These are phyloP conservation scores for Phoma sp. DNA, from an alignment of 2,329 filamentous ascomycete species.

Conservation along the genomic window DNA sequence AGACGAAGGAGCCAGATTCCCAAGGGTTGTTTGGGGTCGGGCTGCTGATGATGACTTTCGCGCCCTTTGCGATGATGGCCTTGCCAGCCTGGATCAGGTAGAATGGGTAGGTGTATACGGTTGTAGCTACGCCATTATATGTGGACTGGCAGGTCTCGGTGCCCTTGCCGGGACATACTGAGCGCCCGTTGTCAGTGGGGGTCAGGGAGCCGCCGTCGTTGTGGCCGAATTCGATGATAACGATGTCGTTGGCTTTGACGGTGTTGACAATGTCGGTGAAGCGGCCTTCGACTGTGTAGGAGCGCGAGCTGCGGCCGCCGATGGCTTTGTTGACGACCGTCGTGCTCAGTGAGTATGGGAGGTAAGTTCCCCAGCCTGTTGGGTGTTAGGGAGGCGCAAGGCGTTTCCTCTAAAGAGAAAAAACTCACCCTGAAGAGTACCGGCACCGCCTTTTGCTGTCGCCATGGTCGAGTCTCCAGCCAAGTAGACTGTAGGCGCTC, in stretches of 20 bases:
- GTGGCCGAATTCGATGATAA: conserved; percentile 75
- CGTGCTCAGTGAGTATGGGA: conserved; percentile 59
- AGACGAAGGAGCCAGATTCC: conserved; percentile 61
- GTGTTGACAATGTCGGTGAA: conserved; percentile 63
- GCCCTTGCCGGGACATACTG: conserved; percentile 63
- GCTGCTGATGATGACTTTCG: conserved; percentile 64
- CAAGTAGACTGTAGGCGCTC: conserved; percentile 58
- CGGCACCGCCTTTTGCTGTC: conserved; percentile 49
- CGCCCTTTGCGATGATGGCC: conserved; percentile 60
- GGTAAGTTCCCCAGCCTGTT: conserved; percentile 67
- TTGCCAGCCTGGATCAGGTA: conserved; percentile 65
- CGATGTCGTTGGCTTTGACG: conserved; percentile 65
- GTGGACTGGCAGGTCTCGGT: conserved; percentile 60
- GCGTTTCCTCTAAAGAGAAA: not conserved
- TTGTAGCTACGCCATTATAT: conserved; percentile 60
- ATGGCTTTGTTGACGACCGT: conserved; percentile 69
- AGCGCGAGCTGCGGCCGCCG: conserved; percentile 69
- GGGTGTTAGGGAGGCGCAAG: not conserved
- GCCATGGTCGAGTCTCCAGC: conserved; percentile 70
- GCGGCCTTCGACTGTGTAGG: conserved; percentile 69
- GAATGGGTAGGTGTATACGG: conserved; percentile 65
- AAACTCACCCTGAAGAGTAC: conserved; percentile 48
- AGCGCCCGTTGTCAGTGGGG: conserved; percentile 64
- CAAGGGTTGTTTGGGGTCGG: conserved; percentile 69
- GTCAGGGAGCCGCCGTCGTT: conserved; percentile 69